Evolutionary conservation across 1,284 basidiomycete species (phyloP).

Genomic region (Ustilago nuda): DNA sequence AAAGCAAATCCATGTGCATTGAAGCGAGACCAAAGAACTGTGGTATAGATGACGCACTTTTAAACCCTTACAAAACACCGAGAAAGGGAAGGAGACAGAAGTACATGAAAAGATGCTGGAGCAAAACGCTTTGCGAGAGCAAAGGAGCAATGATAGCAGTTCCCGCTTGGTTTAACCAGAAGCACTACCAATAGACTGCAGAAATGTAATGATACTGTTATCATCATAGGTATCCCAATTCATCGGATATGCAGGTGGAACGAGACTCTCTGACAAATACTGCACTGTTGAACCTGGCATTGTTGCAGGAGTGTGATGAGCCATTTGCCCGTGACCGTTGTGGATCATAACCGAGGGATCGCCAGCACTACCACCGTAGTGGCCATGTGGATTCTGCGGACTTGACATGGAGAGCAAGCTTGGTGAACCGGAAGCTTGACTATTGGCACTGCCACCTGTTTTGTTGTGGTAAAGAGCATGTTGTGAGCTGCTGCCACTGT

Average conservation of each 20-base stretch:
- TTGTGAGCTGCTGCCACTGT: slow-evolving; percentile 18
- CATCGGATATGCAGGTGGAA: slow-evolving; percentile 50
- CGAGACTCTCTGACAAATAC: slow-evolving; percentile 41
- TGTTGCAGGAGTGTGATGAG: slow-evolving; percentile 1
- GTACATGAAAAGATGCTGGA: neutral
- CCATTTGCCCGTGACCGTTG: slow-evolving; percentile 21
- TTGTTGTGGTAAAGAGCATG: slow-evolving; percentile 34
- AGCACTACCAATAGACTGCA: slow-evolving; percentile 43
- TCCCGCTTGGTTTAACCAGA: slow-evolving; percentile 3
- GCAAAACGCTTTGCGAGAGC: too few species aligned
- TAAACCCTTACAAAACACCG: too few species aligned
- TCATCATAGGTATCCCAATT: slow-evolving; percentile 53
- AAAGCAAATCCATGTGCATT: too few species aligned
- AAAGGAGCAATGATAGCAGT: too few species aligned
- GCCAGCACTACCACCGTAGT: slow-evolving; percentile 9
- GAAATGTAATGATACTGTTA: slow-evolving; percentile 52
- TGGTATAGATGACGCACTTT: too few species aligned
- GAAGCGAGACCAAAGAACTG: too few species aligned
- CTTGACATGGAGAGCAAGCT: slow-evolving; percentile 30
- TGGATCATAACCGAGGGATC: slow-evolving; percentile 23
- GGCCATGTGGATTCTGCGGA: slow-evolving; percentile 20
- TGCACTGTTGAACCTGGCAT: slow-evolving; percentile 30
- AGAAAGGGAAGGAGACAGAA: neutral
- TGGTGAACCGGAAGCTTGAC: slow-evolving; percentile 38
- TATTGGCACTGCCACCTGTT: slow-evolving; percentile 9